phyloP scores from a whole-genome alignment of 129 eudicot genomes.

The Centella asiatica region DNA sequence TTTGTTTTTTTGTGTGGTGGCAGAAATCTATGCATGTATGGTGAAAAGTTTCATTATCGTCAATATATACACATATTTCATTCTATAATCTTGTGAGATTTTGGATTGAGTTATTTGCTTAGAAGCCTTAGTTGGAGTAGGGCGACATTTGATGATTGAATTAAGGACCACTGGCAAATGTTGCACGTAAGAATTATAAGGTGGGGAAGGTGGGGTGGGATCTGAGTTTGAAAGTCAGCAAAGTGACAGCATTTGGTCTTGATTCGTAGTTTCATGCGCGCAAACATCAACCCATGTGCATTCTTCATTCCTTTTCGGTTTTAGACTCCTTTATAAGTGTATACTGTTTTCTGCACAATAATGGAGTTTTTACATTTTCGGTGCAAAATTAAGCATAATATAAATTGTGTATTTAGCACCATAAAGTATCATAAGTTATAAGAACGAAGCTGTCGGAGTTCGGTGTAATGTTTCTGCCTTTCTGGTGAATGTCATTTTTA shows the following conservation, averaged over 20 bases:
- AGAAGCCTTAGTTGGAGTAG: neutral
- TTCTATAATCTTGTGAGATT: neutral
- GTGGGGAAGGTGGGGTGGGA: neutral
- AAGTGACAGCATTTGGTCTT: conserved; percentile 1
- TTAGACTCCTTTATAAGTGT: neutral
- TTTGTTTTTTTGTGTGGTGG: neutral
- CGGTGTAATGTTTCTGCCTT: too few species aligned
- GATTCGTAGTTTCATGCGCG: conserved; percentile 5
- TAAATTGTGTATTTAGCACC: too few species aligned
- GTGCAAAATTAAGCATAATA: too few species aligned
- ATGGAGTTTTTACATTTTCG: too few species aligned
- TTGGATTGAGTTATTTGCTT: conserved; percentile 1
- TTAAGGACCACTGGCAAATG: conserved; percentile 8
- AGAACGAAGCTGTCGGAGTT: too few species aligned
- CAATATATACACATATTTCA: too few species aligned
- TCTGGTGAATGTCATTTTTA: too few species aligned
- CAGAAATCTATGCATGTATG: neutral
- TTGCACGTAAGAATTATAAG: conserved; percentile 12
- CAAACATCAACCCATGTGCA: conserved; percentile 4
- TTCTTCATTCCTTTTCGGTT: neutral
- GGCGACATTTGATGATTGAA: conserved; percentile 7
- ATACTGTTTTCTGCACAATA: too few species aligned
- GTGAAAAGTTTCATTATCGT: neutral
- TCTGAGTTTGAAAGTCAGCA: conserved; percentile 9
- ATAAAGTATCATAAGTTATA: too few species aligned